Conservation (phyloP, 2,329 filamentous ascomycete species). For the Lasiodiplodia sp. region DNA sequence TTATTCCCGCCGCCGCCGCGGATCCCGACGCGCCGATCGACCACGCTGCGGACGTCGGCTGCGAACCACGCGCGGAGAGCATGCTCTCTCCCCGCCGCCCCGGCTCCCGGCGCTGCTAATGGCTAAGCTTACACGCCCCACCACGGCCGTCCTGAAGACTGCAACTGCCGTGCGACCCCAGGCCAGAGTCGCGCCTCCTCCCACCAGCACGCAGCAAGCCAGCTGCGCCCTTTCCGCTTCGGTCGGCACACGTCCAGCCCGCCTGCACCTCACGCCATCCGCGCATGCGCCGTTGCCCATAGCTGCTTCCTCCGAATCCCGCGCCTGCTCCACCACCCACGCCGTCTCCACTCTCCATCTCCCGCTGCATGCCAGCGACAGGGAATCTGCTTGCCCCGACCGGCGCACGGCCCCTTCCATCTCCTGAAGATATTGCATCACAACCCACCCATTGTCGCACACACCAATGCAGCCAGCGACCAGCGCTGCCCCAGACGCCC, state of each 20-base stretch:
- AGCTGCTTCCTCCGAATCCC: slow-evolving; percentile 7
- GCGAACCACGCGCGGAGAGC: slow-evolving; percentile 16
- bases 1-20: slow-evolving; percentile 20
- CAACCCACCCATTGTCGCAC: slow-evolving; percentile 10
- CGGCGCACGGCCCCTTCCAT: slow-evolving; percentile 2
- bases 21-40: slow-evolving; percentile 17
- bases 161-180: slow-evolving; percentile 3
- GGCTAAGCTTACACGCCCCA: slow-evolving; percentile 9
- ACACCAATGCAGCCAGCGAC: neutral
- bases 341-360: slow-evolving; percentile 15
- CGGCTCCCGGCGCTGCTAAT: slow-evolving; percentile 20
- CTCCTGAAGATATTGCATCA: slow-evolving; percentile 27
- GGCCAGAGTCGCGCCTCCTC: neutral
- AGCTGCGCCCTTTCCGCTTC: slow-evolving; percentile 2
- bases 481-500: slow-evolving; percentile 1
- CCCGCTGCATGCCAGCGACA: slow-evolving; percentile 4
- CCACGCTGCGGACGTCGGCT: slow-evolving; percentile 9
- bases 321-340: neutral
- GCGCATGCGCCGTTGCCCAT: slow-evolving; percentile 14
- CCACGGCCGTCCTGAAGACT: slow-evolving; percentile 9
- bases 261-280: slow-evolving; percentile 12
- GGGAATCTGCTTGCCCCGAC: slow-evolving; percentile 5
- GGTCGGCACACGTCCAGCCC: neutral
- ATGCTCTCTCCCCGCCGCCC: slow-evolving; percentile 14
- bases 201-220: slow-evolving; percentile 4